phyloP scores from a whole-genome alignment of 2,329 filamentous ascomycete species.

The Raffaelea ambrosiae region DNA sequence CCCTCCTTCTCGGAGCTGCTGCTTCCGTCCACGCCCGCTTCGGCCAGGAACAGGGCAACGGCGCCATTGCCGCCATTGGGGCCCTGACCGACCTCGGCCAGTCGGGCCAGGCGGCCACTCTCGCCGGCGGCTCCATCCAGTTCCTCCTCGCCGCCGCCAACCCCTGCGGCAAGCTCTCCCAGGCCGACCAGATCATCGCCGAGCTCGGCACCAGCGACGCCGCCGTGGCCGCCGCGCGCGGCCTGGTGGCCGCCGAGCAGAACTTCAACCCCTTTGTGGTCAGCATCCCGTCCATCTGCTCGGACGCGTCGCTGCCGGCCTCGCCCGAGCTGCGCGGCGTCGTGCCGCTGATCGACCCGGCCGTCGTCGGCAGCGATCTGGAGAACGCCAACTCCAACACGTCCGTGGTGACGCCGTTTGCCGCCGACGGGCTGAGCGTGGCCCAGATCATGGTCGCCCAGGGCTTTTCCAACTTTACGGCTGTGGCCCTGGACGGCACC shows the following conservation, averaged over 20 bases:
- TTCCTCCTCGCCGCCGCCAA: constrained; percentile 51
- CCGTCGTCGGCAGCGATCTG: constrained; percentile 43
- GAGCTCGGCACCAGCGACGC: constrained; percentile 49
- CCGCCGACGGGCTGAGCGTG: constrained; percentile 53
- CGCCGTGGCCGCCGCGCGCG: constrained; percentile 50
- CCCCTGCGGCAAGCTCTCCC: constrained; percentile 37
- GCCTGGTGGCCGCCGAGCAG: constrained; percentile 16
- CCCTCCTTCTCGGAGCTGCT: constrained; percentile 23
- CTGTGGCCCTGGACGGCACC: constrained; percentile 21
- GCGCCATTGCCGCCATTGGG: constrained; percentile 42
- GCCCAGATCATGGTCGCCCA: constrained; percentile 54
- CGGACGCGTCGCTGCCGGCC: constrained; percentile 52
- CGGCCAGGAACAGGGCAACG: constrained; percentile 48
- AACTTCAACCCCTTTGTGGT: constrained; percentile 42
- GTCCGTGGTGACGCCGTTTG: constrained; percentile 45
- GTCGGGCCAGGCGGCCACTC: constrained; percentile 51
- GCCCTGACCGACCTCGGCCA: constrained; percentile 43
- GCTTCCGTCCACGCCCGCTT: constrained; percentile 39
- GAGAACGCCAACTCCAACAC: constrained; percentile 52
- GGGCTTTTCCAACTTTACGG: constrained; percentile 55
- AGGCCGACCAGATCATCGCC: constrained; percentile 56
- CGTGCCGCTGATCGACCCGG: constrained; percentile 58
- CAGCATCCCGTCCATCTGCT: constrained; percentile 53
- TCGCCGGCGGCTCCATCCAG: constrained; percentile 51
- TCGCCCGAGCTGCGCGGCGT: constrained; percentile 56